phyloP scores from a whole-genome alignment of 1,139 yeast genomes.

The Meyerozyma elateridarum region DNA sequence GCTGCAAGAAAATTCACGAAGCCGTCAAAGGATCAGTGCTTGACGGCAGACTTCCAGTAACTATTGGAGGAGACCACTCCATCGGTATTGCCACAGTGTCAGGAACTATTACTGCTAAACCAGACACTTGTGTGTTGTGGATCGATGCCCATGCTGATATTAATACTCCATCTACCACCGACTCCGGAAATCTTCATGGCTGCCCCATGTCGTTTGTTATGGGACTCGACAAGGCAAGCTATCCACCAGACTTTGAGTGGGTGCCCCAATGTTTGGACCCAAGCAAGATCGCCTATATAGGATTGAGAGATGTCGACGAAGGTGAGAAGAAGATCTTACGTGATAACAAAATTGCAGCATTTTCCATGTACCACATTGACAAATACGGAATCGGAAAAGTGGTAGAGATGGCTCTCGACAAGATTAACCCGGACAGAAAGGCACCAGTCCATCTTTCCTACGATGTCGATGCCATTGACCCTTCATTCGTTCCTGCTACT shows the following conservation, averaged over 20 bases:
- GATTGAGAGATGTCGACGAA: conserved; percentile 86
- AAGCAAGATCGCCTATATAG: conserved; percentile 82
- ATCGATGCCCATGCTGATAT: conserved; percentile 98
- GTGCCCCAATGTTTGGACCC: conserved; percentile 67
- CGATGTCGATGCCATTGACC: conserved; percentile 97
- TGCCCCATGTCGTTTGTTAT: conserved; percentile 90
- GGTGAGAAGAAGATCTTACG: conserved; percentile 75
- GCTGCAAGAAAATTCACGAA: conserved; percentile 60
- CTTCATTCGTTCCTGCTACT: conserved; percentile 90
- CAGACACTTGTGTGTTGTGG: conserved; percentile 91
- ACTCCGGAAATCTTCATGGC: conserved; percentile 91
- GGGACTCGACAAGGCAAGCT: conserved; percentile 63
- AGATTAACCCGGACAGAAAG: conserved; percentile 68
- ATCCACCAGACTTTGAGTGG: conserved; percentile 76
- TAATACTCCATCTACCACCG: conserved; percentile 84
- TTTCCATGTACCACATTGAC: conserved; percentile 94
- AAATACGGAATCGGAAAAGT: conserved; percentile 90
- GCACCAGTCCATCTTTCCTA: conserved; percentile 85
- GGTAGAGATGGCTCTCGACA: conserved; percentile 83
- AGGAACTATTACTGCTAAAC: conserved; percentile 74
- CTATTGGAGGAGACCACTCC: conserved; percentile 96
- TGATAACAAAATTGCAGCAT: conserved; percentile 75
- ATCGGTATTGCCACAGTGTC: conserved; percentile 91
- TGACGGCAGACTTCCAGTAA: conserved; percentile 64
- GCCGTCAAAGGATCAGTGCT: conserved; percentile 49